Conservation (phyloP, 441 rosid species). For the Geranium incanum region DNA sequence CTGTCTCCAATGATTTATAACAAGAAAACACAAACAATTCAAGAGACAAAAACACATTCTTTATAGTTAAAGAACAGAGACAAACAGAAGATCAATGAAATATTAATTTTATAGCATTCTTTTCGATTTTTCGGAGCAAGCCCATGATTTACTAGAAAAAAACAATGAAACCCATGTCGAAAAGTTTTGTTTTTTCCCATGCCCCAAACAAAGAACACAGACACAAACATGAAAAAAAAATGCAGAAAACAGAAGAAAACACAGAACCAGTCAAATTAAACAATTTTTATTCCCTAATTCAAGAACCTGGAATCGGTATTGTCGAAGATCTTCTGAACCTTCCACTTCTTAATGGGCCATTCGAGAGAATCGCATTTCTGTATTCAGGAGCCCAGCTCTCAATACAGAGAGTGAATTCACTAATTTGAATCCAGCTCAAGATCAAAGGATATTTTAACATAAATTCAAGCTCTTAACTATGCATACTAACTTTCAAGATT, state of each 20-base stretch:
- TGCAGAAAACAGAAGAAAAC: neutral
- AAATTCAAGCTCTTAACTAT: too few relatives aligned
- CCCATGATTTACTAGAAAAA: neutral
- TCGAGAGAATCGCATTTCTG: slow-evolving; percentile 65
- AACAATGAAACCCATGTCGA: neutral
- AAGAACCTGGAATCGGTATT: slow-evolving; percentile 70
- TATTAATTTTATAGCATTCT: too few relatives aligned
- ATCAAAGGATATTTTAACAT: too few relatives aligned
- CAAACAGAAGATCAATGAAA: too few relatives aligned
- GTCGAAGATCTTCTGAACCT: slow-evolving; percentile 61
- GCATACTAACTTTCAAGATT: too few relatives aligned
- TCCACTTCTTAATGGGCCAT: slow-evolving; percentile 81
- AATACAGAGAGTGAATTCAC: too few relatives aligned
- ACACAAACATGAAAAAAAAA: neutral
- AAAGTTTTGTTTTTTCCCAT: neutral
- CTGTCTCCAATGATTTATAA: too few relatives aligned
- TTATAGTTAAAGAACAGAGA: too few relatives aligned
- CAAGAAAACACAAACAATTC: too few relatives aligned
- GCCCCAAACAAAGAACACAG: neutral
- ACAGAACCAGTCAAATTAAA: neutral
- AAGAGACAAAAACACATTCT: too few relatives aligned
- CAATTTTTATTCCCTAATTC: neutral
- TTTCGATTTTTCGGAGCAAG: neutral
- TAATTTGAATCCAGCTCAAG: too few relatives aligned
- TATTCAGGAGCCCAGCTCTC: slow-evolving; percentile 88